Evolutionary conservation across 1,139 yeast genomes (phyloP), one percentile per base, ranked within the genome.

Genomic region (Trichomonascaceae sp.): DNA sequence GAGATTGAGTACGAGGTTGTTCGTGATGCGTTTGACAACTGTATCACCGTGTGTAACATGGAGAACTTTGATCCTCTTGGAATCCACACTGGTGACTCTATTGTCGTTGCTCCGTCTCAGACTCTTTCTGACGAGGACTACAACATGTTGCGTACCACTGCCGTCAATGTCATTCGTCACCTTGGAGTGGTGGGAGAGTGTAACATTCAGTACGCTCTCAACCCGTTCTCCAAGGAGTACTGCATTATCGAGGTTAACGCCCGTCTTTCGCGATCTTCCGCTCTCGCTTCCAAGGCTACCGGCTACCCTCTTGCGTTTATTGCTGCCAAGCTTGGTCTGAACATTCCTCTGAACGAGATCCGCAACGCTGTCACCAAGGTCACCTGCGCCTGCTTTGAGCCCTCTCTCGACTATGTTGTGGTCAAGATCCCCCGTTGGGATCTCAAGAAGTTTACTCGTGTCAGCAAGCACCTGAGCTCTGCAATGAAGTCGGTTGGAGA

Each of bases 381-480:
- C 30, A 89, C 98, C 22, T 80, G 93, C 60, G 93, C 98, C 44
- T 82, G 94, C 65, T 89, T 89, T 60, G 98, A 89, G 65, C 98
- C 98, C 33, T 85, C 97, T 8, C 71, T 89, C 57, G 98, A 89
- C 65, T 89, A 89, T 64, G 85, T 89, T 59, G 98, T 89, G 43
- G 94, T 84, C 41, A 89, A 89, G 73, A 89, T 89, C 60, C 98
- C 99, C 59, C 76, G 98, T 67, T 89, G 99, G 98, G 98, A 89
- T 64, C 71, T 89, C 62, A 79, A 82, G 69, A 89, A 89, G 65
- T 89, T 89, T 64, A 82, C 89, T 44, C 74, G 95, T 59, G 98
- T 89, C 35, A 79, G 93, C 33, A 75, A 87, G 38, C 71, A 78
- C 52, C 71, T 89, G 50, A 79, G 93, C 26, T 87, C 97, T 4